A percentile compares a stretch with the other conserved stretches of the same genome.
phyloP scores from a whole-genome alignment of 78 protist genomes.

The Protostelium mycophagum region DNA sequence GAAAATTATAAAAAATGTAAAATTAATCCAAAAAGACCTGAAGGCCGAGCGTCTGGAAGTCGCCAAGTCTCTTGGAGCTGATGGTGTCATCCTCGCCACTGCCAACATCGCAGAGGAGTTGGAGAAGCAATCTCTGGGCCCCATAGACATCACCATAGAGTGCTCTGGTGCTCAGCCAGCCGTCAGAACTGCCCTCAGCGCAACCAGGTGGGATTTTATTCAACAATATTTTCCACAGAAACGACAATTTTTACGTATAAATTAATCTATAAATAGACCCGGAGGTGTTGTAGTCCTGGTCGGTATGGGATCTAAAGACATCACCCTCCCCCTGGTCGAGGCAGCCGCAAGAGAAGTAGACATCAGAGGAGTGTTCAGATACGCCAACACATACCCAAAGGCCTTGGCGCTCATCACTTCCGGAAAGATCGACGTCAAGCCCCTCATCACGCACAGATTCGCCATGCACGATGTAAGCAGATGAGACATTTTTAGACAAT shows the following conservation, averaged over 20 bases:
- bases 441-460: constrained; percentile 16
- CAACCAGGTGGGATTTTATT: background rate
- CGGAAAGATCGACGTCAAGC: constrained; percentile 10
- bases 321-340: background rate
- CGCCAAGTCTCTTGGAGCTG: constrained; percentile 6
- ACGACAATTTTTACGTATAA: too few relatives aligned
- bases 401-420: constrained; percentile 6
- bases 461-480: background rate
- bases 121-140: background rate
- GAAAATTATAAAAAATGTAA: background rate
- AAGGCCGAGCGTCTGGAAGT: background rate
- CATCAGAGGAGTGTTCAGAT: constrained; percentile 24
- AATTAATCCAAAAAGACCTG: background rate
- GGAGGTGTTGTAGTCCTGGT: background rate
- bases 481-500: too few relatives aligned
- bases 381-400: constrained; percentile 16
- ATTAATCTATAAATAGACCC: background rate
- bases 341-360: constrained; percentile 11
- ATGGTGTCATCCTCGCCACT: background rate
- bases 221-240: too few relatives aligned
- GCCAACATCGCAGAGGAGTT: background rate
- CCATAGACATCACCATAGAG: background rate
- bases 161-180: constrained; percentile 8
- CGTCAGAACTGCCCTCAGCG: background rate
- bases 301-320: background rate